Percentiles rank a stretch among this genome's conserved stretches.
Evolutionary conservation across 768 basidiomycete species (phyloP).

Genomic region (Termitomyces sp.): DNA sequence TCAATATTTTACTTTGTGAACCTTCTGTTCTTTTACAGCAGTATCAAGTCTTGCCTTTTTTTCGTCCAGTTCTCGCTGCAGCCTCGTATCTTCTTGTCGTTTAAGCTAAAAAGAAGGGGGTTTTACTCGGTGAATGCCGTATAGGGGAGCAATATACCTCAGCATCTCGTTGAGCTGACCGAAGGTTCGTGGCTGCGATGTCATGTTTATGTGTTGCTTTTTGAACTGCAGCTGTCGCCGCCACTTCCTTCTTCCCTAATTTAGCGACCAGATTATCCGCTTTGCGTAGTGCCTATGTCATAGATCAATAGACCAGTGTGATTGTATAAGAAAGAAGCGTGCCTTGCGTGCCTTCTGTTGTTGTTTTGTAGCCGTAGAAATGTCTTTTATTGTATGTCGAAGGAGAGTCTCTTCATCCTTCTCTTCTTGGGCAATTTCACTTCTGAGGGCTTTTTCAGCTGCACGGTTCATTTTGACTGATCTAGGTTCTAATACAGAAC

Average conservation of each 20-base stretch:
- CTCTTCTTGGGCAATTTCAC: conserved; percentile 40
- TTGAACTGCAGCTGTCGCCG: conserved; percentile 36
- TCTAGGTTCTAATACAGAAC: neutral
- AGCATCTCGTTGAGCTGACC: conserved; percentile 9
- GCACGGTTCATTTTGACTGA: conserved; percentile 1
- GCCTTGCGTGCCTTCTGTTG: conserved; percentile 50
- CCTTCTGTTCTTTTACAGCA: conserved; percentile 16
- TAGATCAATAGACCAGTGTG: neutral
- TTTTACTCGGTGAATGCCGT: neutral
- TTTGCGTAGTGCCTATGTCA: conserved; percentile 9
- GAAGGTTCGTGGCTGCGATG: conserved; percentile 27
- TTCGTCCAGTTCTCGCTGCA: conserved; percentile 15
- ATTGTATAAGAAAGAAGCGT: neutral
- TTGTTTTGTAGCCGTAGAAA: conserved; percentile 46
- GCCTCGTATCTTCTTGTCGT: conserved; percentile 12
- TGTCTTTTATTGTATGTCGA: conserved; percentile 48
- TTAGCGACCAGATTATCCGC: conserved; percentile 25
- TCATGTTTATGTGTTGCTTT: conserved; percentile 43
- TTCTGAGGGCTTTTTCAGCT: conserved; percentile 30
- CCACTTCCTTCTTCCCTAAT: conserved; percentile 42
- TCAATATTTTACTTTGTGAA: conserved; percentile 16
- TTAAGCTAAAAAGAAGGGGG: conserved; percentile 4
- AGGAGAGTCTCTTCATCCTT: conserved; percentile 45
- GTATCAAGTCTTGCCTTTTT: conserved; percentile 20
- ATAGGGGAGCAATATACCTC: neutral